phyloP scores from a whole-genome alignment of 495 filamentous ascomycete species.

The Lophium mytilinum region DNA sequence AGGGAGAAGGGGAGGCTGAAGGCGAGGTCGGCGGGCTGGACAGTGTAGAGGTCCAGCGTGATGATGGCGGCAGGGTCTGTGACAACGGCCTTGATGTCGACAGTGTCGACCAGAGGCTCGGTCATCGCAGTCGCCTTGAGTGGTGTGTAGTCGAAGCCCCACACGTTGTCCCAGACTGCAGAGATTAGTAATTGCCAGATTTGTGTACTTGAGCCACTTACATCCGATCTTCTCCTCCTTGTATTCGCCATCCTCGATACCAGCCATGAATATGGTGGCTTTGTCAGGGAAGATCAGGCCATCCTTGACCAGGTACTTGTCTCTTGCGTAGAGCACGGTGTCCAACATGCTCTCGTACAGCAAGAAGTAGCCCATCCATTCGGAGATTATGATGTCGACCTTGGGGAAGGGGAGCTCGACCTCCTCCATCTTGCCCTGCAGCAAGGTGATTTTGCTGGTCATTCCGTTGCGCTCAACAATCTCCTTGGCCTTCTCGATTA shows the following conservation, averaged over 20 bases:
- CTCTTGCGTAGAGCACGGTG: conserved; percentile 87
- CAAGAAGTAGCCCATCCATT: conserved; percentile 99
- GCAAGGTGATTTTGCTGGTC: conserved; percentile 71
- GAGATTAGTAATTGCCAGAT: conserved; percentile 1
- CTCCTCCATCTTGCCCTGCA: conserved; percentile 97
- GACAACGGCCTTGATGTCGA: conserved; percentile 69
- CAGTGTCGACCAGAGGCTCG: conserved; percentile 75
- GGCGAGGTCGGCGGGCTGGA: conserved; percentile 61
- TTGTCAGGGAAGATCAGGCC: conserved; percentile 90
- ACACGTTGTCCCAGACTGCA: conserved; percentile 93
- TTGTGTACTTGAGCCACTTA: conserved; percentile 35
- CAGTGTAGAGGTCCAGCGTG: conserved; percentile 75
- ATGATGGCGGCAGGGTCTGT: conserved; percentile 71
- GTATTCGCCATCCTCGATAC: conserved; percentile 79
- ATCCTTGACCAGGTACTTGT: conserved; percentile 75
- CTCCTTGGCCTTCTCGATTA: conserved; percentile 88
- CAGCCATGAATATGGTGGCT: conserved; percentile 81
- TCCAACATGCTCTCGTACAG: conserved; percentile 98
- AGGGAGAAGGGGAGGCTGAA: conserved; percentile 69
- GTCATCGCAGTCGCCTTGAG: conserved; percentile 73
- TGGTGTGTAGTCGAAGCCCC: conserved; percentile 92
- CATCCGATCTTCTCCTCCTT: conserved; percentile 83
- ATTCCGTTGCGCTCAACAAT: conserved; percentile 85
- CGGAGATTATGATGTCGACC: conserved; percentile 97
- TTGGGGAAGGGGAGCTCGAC: conserved; percentile 76